Conservation (phyloP, 768 basidiomycete genomes). For the Amanita pallidorosea region DNA sequence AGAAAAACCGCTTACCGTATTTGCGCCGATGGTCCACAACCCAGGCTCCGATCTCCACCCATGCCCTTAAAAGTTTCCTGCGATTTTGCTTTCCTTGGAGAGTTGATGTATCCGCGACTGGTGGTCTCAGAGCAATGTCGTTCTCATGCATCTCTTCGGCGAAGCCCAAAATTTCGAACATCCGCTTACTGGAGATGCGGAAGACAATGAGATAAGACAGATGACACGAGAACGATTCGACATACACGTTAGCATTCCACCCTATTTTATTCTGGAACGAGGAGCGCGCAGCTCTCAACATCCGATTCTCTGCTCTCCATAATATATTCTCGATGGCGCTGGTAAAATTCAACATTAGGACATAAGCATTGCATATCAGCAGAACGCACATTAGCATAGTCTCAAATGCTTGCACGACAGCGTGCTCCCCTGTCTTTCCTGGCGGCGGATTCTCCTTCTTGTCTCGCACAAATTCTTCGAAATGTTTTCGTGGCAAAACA, state of each 20-base stretch:
- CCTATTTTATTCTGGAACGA: constrained; percentile 58
- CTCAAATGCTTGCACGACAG: constrained; percentile 49
- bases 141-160: constrained; percentile 22
- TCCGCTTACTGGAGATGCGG: constrained; percentile 23
- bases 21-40: constrained; percentile 43
- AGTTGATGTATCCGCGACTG: constrained; percentile 35
- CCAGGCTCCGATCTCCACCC: constrained; percentile 71
- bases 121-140: constrained; percentile 42
- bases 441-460: constrained; percentile 46
- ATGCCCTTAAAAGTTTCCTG: constrained; percentile 61
- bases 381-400: constrained; percentile 53
- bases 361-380: not conserved
- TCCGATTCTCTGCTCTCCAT: constrained; percentile 58
- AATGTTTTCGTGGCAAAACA: constrained; percentile 49
- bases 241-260: constrained; percentile 53
- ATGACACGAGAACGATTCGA: not conserved
- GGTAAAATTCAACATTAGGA: constrained; percentile 4
- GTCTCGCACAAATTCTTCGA: constrained; percentile 56
- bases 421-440: constrained; percentile 43
- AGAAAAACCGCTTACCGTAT: constrained; percentile 23
- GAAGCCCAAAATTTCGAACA: constrained; percentile 36
- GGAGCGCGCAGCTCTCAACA: constrained; percentile 39
- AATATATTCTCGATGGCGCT: constrained; percentile 70
- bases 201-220: not conserved
- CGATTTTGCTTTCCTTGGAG: constrained; percentile 40